Evolutionary conservation across 371 early-diverging fungal genomes (phyloP), one percentile per base, ranked within the genome.

Genomic region (Mortierella sp.): DNA sequence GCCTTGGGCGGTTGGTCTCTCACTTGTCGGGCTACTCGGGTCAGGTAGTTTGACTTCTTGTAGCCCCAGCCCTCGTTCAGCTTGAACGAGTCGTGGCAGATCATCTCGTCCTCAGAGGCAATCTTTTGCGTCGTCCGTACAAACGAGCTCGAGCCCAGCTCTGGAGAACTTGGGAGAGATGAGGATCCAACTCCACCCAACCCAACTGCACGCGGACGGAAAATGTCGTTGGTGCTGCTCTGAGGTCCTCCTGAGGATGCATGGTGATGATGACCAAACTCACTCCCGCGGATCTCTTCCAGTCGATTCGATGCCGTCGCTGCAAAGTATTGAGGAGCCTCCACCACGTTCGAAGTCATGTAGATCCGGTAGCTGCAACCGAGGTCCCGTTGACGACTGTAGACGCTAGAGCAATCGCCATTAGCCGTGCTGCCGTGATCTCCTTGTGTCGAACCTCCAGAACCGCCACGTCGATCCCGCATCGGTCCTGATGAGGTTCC

Each of bases 71-170:
- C 83, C 39, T 82, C 83, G 19, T 58, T 74, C 72, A 74, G 45
- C 61, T 71, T 71, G 66, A 82, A 82, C 31, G 64, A 7, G 39
- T 82, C 83, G 16, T 78, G 71, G 14, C 83, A 71, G n/a, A 68
- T 68, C 78, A 82, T 74, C 31, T 78, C 83, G 34, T 82, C 83
- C 37, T 82, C 78, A n/a, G 83, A 71, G 9, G 78, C 74, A 53
- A 82, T 74, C 55, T 64, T 74, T 29, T 76, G 76, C 26, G 71
- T 44, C 4, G 61, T 55, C 2, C 69, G 64, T 0, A 58, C 8
- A 10, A 50, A 64, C 34, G 68, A 34, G 10, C 66, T 66, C 3
- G 73, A 63, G 4, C 50, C 43, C 47, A 82, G 39, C 16, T 82
- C 83, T 1, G 83, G 83, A 11, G 78, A 78, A 7, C 64, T 55